Evolutionary conservation across 129 eudicot genomes (phyloP).

Genomic region (Heracleum sosnowskyi): DNA sequence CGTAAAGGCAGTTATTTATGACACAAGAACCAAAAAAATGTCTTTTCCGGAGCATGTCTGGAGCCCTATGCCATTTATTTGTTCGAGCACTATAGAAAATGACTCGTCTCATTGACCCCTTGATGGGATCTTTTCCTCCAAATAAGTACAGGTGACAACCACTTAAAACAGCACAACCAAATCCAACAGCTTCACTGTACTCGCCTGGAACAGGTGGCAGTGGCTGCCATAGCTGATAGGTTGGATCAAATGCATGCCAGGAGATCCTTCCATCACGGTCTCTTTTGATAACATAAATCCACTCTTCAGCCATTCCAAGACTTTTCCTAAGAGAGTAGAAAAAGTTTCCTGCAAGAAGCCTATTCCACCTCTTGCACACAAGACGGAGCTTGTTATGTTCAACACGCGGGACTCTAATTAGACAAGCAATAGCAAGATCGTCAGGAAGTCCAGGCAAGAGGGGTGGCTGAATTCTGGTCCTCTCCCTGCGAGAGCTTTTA

Average conservation of each 20-base stretch:
- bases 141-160: slow-evolving; percentile 89
- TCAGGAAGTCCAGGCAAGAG: slow-evolving; percentile 93
- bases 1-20: slow-evolving; percentile 81
- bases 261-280: slow-evolving; percentile 88
- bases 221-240: slow-evolving; percentile 88
- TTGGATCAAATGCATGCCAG: slow-evolving; percentile 97
- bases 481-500: slow-evolving; percentile 64
- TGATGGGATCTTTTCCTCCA: slow-evolving; percentile 85
- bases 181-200: slow-evolving; percentile 71
- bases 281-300: slow-evolving; percentile 79
- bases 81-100: slow-evolving; percentile 83
- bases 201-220: slow-evolving; percentile 89
- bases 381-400: slow-evolving; percentile 77
- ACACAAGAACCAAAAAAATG: slow-evolving; percentile 91
- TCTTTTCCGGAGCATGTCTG: slow-evolving; percentile 70
- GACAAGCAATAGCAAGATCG: slow-evolving; percentile 78
- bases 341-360: slow-evolving; percentile 62
- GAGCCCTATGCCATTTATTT: slow-evolving; percentile 90
- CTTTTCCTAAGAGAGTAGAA: slow-evolving; percentile 59
- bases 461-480: slow-evolving; percentile 74
- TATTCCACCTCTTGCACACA: slow-evolving; percentile 68
- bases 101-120: slow-evolving; percentile 79
- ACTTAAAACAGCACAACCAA: slow-evolving; percentile 90
- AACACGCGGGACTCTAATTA: slow-evolving; percentile 78
- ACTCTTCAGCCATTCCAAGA: slow-evolving; percentile 85